A percentile compares a stretch with the other conserved stretches of the same genome.
These are phyloP conservation scores for Silene noctiflora DNA, from an alignment of 179 eudicot genomes.

Conservation along the genomic window DNA sequence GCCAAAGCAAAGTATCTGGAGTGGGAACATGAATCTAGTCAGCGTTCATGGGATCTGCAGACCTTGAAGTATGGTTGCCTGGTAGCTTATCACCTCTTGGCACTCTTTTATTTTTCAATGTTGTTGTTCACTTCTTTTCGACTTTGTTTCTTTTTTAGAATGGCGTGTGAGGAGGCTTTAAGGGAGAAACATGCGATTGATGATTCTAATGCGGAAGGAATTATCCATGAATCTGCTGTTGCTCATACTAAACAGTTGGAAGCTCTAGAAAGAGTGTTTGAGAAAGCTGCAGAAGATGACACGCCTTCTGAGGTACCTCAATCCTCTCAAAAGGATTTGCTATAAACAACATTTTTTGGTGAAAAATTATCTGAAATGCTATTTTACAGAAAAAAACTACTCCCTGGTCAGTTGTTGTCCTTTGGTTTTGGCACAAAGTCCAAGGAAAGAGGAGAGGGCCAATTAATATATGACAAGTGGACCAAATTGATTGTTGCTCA, in stretches of 20 bases:
- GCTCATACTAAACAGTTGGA: slow-evolving; percentile 41
- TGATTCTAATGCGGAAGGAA: slow-evolving; percentile 40
- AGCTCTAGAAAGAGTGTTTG: slow-evolving; percentile 49
- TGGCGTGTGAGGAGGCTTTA: slow-evolving; percentile 65
- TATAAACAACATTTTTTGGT: neutral
- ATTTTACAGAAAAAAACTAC: no score
- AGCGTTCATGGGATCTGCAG: slow-evolving; percentile 67
- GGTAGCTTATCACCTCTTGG: neutral
- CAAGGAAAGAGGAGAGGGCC: no score
- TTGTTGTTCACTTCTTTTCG: slow-evolving; percentile 2
- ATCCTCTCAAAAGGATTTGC: neutral
- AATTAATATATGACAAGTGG: no score
- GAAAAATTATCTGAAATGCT: no score
- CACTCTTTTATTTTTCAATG: neutral
- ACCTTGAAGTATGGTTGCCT: slow-evolving; percentile 52
- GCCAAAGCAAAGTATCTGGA: slow-evolving; percentile 73
- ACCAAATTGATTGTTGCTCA: no score
- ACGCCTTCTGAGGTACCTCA: slow-evolving; percentile 57
- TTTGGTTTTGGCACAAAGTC: no score
- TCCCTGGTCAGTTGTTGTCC: no score
- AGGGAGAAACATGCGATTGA: slow-evolving; percentile 46
- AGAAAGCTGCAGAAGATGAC: slow-evolving; percentile 66
- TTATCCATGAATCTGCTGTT: slow-evolving; percentile 31
- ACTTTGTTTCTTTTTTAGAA: slow-evolving; percentile 38
- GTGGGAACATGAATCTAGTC: slow-evolving; percentile 77